Base-by-base conservation (phyloP, 2,329 filamentous ascomycete genomes). In the Claviceps sp. region DNA sequence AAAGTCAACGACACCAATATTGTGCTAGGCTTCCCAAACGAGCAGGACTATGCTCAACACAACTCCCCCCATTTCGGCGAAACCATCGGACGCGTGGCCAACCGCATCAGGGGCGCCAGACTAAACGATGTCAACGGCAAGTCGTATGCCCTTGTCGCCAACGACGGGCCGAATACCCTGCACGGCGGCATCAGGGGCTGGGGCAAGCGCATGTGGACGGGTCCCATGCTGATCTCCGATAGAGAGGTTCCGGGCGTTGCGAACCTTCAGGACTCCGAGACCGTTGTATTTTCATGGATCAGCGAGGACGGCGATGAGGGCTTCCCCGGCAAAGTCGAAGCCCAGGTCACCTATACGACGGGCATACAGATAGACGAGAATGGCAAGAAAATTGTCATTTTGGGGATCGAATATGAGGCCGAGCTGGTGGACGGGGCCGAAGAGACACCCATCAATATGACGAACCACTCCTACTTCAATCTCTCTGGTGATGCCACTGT, bases 361-460 rank as follows among this genome's bases (percentile, higher is more conserved):
- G 83, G 81, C 50, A 85, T 81, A 55, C 82, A 88, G 64, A 69
- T 77, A 49, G 70, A 76, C 13, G 71, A 77, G 13, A 71, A 76
- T 5, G 81, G 79, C 18, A 79, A 77, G 55, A 76, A 84, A 55
- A 82, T 84, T 56, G 81, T 79, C 1, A 79, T 93, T 20, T 70
- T 97, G 53, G 83, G 83, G 52, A 86, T 94, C 48, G 93, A 97
- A 67, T 97, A 94, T 65, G 86, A 95, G 73, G 89, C 86, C 20
- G 81, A 88, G 67, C 75, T 97, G 47, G 76, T 88, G 3, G 84
- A 78, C 3, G 84, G 85, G 48, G 84, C 83, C 13, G 82, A 90
- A n/a, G 91, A 96, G 75, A 97, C 91, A 0, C 83, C 83, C 43
- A 79, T 97, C 65, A 94, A 90, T 70, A 78, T 97, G 70, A 97